Percentiles rank a stretch among this genome's conserved stretches.
Conservation (phyloP, 306 rosid genomes). For the Citrullus colocynthis region DNA sequence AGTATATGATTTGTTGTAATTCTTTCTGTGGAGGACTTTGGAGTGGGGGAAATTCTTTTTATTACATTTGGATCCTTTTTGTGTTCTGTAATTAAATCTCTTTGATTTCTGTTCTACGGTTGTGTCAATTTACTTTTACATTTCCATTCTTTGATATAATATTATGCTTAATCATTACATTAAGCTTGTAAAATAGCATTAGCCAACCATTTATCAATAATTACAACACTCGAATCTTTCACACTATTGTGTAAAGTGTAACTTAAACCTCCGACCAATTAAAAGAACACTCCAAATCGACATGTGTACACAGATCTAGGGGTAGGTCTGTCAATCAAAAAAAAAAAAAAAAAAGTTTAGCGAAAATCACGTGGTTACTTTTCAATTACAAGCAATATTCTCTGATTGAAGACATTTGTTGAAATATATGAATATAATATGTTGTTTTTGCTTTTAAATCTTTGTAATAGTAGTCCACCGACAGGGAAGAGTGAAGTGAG, state of each 20-base stretch:
- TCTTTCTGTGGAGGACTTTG: background rate
- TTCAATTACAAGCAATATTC: background rate
- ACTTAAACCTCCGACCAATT: too few species aligned
- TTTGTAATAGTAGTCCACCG: background rate
- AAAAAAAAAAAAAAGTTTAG: too few species aligned
- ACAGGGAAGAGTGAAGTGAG: background rate
- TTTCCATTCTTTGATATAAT: too few species aligned
- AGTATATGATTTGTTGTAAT: background rate
- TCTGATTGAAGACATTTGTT: background rate
- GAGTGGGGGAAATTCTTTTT: background rate
- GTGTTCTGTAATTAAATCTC: background rate
- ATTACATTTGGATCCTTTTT: background rate
- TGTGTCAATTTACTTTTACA: background rate
- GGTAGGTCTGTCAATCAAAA: too few species aligned
- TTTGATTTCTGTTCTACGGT: background rate
- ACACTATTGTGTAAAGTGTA: too few species aligned
- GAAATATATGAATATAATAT: background rate
- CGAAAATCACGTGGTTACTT: background rate
- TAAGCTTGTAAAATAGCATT: too few species aligned
- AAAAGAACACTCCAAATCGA: background rate
- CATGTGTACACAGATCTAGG: background rate
- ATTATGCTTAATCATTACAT: too few species aligned
- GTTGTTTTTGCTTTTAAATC: background rate
- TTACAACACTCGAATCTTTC: too few species aligned
- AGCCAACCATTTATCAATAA: too few species aligned